Evolutionary conservation across 169 alveolate species (phyloP).

Genomic region (Plasmodium berghei): DNA sequence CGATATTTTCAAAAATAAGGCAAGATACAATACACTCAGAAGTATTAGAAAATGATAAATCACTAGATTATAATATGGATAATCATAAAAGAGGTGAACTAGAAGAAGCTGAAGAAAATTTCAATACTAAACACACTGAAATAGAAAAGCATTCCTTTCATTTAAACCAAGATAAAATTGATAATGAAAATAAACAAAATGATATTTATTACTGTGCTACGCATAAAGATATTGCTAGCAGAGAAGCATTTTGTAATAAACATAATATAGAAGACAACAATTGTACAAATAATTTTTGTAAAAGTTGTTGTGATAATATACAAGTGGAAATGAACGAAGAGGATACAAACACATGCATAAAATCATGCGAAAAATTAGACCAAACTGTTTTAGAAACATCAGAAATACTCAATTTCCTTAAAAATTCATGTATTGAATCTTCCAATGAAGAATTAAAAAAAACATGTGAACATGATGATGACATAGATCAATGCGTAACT

Average conservation of each 20-base stretch:
- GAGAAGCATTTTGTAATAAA: slow-evolving; percentile 42
- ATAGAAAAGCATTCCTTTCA: slow-evolving; percentile 46
- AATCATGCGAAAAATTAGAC: slow-evolving; percentile 56
- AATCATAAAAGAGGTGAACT: background rate
- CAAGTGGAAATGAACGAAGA: slow-evolving; percentile 22
- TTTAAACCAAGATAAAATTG: background rate
- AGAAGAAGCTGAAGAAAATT: slow-evolving; percentile 12
- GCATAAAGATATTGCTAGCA: slow-evolving; percentile 55
- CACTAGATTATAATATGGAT: too few relatives aligned
- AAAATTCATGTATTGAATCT: slow-evolving; percentile 61
- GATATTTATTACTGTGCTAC: slow-evolving; percentile 61
- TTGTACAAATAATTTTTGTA: slow-evolving; percentile 63
- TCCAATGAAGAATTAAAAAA: slow-evolving; percentile 42
- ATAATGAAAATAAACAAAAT: slow-evolving; percentile 8
- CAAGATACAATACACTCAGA: slow-evolving; percentile 41
- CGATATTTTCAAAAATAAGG: slow-evolving; percentile 39
- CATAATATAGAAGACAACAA: slow-evolving; percentile 24
- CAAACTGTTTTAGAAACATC: slow-evolving; percentile 59
- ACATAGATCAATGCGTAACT: slow-evolving; percentile 54
- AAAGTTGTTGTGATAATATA: slow-evolving; percentile 57
- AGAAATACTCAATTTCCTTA: slow-evolving; percentile 56
- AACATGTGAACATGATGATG: slow-evolving; percentile 40
- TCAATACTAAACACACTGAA: slow-evolving; percentile 34
- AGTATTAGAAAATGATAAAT: slow-evolving; percentile 13
- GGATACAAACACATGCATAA: slow-evolving; percentile 31